phyloP scores from a whole-genome alignment of 164 flowering plant species.

The Santalum album region DNA sequence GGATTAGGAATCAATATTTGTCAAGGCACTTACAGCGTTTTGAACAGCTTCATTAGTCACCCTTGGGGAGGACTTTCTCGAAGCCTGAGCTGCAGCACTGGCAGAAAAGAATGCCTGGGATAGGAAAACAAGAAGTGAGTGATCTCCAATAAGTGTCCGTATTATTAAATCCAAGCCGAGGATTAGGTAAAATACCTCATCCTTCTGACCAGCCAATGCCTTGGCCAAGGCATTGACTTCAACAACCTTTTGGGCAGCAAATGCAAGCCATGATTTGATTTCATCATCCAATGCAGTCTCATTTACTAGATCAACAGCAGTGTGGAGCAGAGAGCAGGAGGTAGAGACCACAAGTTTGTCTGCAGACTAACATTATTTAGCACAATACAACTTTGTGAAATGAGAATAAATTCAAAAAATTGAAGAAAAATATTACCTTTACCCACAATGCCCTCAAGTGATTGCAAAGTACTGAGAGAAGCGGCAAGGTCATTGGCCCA shows the following conservation, averaged over 20 bases:
- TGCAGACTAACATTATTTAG: slow-evolving; percentile 16
- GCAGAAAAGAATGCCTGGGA: slow-evolving; percentile 63
- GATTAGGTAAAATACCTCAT: slow-evolving; percentile 55
- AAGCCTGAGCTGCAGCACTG: slow-evolving; percentile 70
- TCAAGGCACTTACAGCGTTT: slow-evolving; percentile 54
- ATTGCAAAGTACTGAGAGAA: slow-evolving; percentile 47
- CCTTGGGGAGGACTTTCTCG: slow-evolving; percentile 76
- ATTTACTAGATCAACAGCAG: slow-evolving; percentile 85
- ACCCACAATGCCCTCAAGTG: slow-evolving; percentile 73
- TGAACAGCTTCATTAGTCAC: slow-evolving; percentile 80
- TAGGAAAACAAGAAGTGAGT: slow-evolving; percentile 1
- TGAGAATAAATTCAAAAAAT: no score
- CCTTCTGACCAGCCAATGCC: slow-evolving; percentile 70
- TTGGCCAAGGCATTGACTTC: slow-evolving; percentile 94
- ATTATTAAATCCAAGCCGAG: no score
- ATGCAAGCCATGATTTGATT: slow-evolving; percentile 92
- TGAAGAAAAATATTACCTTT: slow-evolving; percentile 40
- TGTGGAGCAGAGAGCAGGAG: slow-evolving; percentile 92
- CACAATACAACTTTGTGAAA: background rate
- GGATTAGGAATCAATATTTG: no score
- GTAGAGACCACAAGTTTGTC: slow-evolving; percentile 89
- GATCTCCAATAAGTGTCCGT: no score
- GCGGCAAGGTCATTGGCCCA: slow-evolving; percentile 91
- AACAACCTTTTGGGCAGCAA: slow-evolving; percentile 86
- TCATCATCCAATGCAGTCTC: slow-evolving; percentile 76